Base-by-base conservation (phyloP, 2,329 filamentous ascomycete species). In the Xylariaceae sp. region DNA sequence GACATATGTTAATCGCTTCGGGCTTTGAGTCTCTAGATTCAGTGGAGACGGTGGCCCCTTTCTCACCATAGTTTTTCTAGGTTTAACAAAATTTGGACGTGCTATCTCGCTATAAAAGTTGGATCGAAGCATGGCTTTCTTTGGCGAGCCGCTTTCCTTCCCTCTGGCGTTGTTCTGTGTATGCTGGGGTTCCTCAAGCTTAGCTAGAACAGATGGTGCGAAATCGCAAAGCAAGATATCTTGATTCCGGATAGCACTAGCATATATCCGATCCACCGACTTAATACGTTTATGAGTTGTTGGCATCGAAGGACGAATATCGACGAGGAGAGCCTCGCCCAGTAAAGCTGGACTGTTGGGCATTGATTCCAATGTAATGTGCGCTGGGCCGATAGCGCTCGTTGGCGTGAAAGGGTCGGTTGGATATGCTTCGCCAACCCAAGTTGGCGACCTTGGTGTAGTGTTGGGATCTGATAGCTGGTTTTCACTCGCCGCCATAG, bases 221-320 rank as follows among this genome's bases (percentile, higher is more conserved):
- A 62, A 62, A 33, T 61, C 65, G 48, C 65, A 63, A 6, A 67
- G 51, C 12, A 65, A 58, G 12, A 68, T 67, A 45, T 71, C 66
- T 43, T 68, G 65, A 36, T 65, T 69, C 12, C 62, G 60, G 36
- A 62, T 60, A 28, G 51, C 60, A 52, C 48, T 56, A 16, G 65
- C 61, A 34, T 68, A 66, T 6, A 68, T 62, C n/a, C 54, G 63
- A 51, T 70, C 68, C 17, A 69, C 62, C 1, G 69, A 67, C 37
- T 54, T 67, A 2, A 51, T 57, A 33, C 66, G 64, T 53, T 56
- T 65, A 40, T 63, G 61, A n/a, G 39, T 21, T 21, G 48, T 36
- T 21, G 60, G 24, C 23, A 41, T 36, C 6, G 65, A 58, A 19
- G 60, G 37, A 14, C 69, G 65, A 24, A 73, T 47, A 31, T 71